Base-by-base conservation (phyloP, 108 stramenopile genomes). In the Nannochloropsis granulata region DNA sequence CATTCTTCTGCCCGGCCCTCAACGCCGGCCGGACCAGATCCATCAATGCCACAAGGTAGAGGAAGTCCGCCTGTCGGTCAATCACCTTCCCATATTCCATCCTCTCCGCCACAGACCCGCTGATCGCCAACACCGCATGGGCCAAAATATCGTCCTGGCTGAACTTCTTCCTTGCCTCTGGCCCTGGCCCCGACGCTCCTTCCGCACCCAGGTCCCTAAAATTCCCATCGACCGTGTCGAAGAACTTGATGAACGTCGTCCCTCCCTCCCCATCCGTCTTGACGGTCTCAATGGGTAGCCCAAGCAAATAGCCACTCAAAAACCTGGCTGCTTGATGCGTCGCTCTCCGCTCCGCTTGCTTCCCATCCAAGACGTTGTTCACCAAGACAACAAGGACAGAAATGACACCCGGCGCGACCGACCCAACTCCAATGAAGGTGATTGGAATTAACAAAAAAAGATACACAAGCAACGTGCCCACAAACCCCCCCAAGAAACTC, bases 361-460 rank as follows among this genome's bases (percentile, higher is more conserved):
- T 71, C 56, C 56, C 56, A n/a, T 71, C 56, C 56, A 71, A 11
- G 56, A 71, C 8, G 56, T 71, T 71, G 56, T n/a, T 71, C 21
- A 71, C 56, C 56, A 71, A n/a, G 9, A 71, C 56, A 5, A 71
- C 56, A n/a, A 71, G n/a, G 56, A 71, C 83, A 26, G 81, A 80
- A 80, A 88, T 88, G 43, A 88, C 43, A 25, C 87, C 87, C 44
- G 87, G 87, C n/a, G 87, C 80, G 21, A 83, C 80, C 44, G 87
- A 88, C 0, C 87, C 87, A 13, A 88, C 44, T 12, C 81, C 87
- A 21, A 88, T 45, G 80, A 88, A 88, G 7, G 84, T 42, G 44
- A 88, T 88, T 16, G 87, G 87, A 12, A 88, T 56, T 16, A 88
- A 34, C 13, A 83, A 81, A 24, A 88, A 88, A 45, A 84, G 81